phyloP scores from a whole-genome alignment of 495 filamentous ascomycete genomes.

The Amorphotheca resinae region DNA sequence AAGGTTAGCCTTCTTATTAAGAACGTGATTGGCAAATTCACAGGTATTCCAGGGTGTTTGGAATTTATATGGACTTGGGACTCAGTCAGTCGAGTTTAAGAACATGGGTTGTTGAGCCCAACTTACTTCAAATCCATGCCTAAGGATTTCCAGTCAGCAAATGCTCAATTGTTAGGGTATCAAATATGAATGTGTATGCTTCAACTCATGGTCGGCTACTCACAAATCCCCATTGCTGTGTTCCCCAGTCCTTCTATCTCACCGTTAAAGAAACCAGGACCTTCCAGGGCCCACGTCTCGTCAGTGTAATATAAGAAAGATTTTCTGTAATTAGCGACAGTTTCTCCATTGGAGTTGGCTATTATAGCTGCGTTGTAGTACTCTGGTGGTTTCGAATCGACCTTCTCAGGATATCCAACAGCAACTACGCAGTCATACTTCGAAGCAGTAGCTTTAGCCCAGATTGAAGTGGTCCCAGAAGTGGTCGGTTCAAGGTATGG shows the following conservation, averaged over 20 bases:
- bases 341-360: conserved; percentile 57
- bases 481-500: conserved; percentile 72
- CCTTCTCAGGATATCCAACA: conserved; percentile 77
- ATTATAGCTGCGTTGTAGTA: conserved; percentile 79
- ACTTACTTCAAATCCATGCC: conserved; percentile 58
- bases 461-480: conserved; percentile 59
- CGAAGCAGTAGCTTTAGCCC: conserved; percentile 64
- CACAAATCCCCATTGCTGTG: conserved; percentile 80
- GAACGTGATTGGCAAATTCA: conserved; percentile 72
- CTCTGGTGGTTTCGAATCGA: conserved; percentile 30
- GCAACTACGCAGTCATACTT: conserved; percentile 69
- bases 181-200: too few species aligned
- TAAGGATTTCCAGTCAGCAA: conserved; percentile 18
- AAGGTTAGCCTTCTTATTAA: conserved; percentile 52
- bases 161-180: conserved; percentile 1
- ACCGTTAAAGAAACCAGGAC: conserved; percentile 47
- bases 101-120: background rate
- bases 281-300: conserved; percentile 80
- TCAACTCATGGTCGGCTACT: conserved; percentile 10
- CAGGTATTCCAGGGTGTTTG: conserved; percentile 63
- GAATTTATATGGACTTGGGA: conserved; percentile 55
- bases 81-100: conserved; percentile 2
- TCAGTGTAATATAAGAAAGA: conserved; percentile 83
- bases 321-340: conserved; percentile 79
- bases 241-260: conserved; percentile 39